These are phyloP conservation scores for Dalbergia oliveri DNA, from an alignment of 306 rosid species.

Conservation along the genomic window DNA sequence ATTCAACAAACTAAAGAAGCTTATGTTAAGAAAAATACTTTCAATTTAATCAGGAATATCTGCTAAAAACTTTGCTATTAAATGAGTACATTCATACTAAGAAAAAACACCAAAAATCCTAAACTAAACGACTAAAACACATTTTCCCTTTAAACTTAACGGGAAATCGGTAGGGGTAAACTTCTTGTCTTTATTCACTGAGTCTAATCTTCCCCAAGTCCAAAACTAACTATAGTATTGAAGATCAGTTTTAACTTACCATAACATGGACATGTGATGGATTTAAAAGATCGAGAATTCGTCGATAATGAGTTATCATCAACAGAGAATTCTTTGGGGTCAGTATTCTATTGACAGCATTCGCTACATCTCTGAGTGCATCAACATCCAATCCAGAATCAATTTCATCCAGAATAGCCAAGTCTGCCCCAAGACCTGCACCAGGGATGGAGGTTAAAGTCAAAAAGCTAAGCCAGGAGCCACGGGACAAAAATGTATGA, in stretches of 20 bases:
- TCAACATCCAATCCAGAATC: conserved; percentile 98
- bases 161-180: conserved; percentile 7
- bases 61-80: background rate
- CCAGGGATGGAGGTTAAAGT: conserved; percentile 6
- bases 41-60: background rate
- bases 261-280: conserved; percentile 84
- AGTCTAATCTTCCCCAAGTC: conserved; percentile 18
- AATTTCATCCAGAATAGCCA: conserved; percentile 92
- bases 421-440: conserved; percentile 93
- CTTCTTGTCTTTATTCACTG: background rate
- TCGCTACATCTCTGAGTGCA: conserved; percentile 93
- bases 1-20: conserved; percentile 14
- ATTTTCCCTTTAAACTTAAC: background rate
- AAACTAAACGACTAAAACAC: background rate
- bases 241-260: conserved; percentile 63
- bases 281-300: conserved; percentile 79
- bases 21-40: background rate
- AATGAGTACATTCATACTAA: background rate
- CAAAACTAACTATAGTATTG: conserved; percentile 23
- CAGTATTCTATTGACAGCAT: conserved; percentile 78
- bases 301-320: conserved; percentile 90
- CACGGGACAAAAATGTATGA: background rate
- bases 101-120: conserved; percentile 1
- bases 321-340: conserved; percentile 76
- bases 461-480: background rate